Base-by-base conservation (phyloP, 2,329 filamentous ascomycete species). In the Didymella keratinophila region DNA sequence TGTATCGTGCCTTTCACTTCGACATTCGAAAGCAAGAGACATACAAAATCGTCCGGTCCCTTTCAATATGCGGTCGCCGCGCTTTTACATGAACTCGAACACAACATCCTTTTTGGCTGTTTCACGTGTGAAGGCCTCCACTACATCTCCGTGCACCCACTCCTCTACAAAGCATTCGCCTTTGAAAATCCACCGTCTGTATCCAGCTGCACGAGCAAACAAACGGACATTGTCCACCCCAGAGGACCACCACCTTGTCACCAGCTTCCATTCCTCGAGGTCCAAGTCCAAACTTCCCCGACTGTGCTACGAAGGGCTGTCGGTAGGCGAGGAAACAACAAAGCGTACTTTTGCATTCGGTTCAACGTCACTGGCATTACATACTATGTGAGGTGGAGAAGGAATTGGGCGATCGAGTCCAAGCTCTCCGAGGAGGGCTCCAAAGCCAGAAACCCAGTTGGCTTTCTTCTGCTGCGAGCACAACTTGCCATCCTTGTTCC, bases 151-250 rank as follows among this genome's bases (percentile, higher is more conserved):
- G 7, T 41, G 30, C 49, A 58, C 48, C n/a, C 44, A 58, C 2
- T 8, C 43, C 11, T 49, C 20, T 9, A 52, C 43, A 21, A 43
- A 58, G 42, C 56, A 59, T 25, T 63, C 62, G 1, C 61, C 63
- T 14, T 63, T 50, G 28, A 66, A 52, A 11, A 36, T 25, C 39
- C 54, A 56, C 37, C 21, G 41, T 2, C 52, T 34, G 0, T 32
- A n/a, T n/a, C 14, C 36, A 21, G 30, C n/a, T 5, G 21, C 32
- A n/a, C 51, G 41, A 12, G 28, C 28, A 8, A 63, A n/a, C 59
- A 28, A 62, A 64, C 9, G 62, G 64, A n/a, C 64, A 60, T 50
- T 68, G 66, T 1, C 56, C 59, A 9, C 66, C 66, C 61, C 59
- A 68, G 9, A 67, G 45, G 28, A 64, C 57, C 14, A 57, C 62